Base-by-base conservation (phyloP, 805 yeast species). In the Spathaspora sp. region DNA sequence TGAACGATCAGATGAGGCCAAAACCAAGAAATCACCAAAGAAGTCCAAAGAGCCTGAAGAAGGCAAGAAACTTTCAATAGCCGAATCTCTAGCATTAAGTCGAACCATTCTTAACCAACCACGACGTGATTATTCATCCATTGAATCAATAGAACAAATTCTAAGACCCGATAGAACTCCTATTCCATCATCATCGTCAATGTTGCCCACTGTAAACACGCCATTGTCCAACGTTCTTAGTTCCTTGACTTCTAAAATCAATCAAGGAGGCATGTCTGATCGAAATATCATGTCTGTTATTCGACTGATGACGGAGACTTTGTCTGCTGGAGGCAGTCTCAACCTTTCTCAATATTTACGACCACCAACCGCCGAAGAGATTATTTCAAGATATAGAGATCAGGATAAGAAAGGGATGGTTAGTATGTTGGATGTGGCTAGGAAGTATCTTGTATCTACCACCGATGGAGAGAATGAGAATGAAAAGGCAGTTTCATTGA, bases 71-170 rank as follows among this genome's bases (percentile, higher is more conserved):
- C 60, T 81, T 28, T 78, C 86, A 1, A 81, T 82, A 47, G 86
- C 87, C 0, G 85, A 82, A 56, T 80, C 86, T 2, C 64, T 82
- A 55, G 87, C 87, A 0, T 57, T 79, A 49, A 79, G 79, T 53
- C 64, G 85, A 40, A 72, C 79, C 2, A 68, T 74, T 9, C 76
- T 78, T 78, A 61, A 64, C 1, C 65, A 31, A 18, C 47, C 47
- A 17, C 16, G 47, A 11, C 35, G 38, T 7, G 47, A 45, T 45
- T 45, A 45, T 16, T 45, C 47, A 6, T 29, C 47, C 5, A 45
- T 45, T 16, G 48, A 38, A 23, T 57, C 69, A 0, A 45, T 68
- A 7, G 70, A 65, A 9, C 68, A 63, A 28, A 57, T 60, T 1
- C 44, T 62, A 46, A 56, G 53, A 29, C 42, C 59, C 8, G 65